Percentiles rank a stretch among this genome's conserved stretches.
These are phyloP conservation scores for Dictyostelium capitatum DNA, from an alignment of 78 protist species.

Conservation along the genomic window DNA sequence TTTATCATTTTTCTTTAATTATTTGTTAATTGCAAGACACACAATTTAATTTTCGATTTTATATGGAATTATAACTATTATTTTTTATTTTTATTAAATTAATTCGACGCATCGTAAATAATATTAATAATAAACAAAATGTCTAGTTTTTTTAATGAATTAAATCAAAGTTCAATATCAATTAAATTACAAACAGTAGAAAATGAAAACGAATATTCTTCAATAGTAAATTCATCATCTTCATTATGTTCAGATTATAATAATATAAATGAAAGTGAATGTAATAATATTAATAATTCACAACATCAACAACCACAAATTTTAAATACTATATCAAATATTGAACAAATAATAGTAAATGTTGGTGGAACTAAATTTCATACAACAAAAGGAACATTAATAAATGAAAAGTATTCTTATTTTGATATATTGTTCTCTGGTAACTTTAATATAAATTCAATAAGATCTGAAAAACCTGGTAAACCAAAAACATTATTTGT, in stretches of 20 bases:
- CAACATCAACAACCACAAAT: conserved; percentile 5
- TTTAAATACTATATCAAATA: not conserved
- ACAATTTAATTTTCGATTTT: too few species aligned
- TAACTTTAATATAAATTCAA: conserved; percentile 8
- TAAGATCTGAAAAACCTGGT: not conserved
- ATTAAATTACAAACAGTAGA: not conserved
- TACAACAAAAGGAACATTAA: conserved; percentile 22
- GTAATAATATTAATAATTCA: not conserved
- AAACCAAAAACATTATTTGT: conserved; percentile 11
- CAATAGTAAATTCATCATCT: not conserved
- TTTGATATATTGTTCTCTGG: conserved; percentile 44
- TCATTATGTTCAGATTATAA: not conserved
- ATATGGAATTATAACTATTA: too few species aligned
- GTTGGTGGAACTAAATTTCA: conserved; percentile 30
- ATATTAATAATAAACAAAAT: not conserved
- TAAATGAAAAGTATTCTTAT: not conserved
- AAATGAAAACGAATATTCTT: not conserved
- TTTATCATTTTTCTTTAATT: too few species aligned
- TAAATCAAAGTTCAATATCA: not conserved
- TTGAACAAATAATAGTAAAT: conserved; percentile 23
- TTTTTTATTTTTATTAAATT: too few species aligned
- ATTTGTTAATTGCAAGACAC: too few species aligned
- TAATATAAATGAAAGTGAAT: not conserved
- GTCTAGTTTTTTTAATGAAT: not conserved
- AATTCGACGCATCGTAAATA: too few species aligned